Evolutionary conservation across 352 stramenopile genomes (phyloP).

Genomic region (Phytophthora ohioensis): DNA sequence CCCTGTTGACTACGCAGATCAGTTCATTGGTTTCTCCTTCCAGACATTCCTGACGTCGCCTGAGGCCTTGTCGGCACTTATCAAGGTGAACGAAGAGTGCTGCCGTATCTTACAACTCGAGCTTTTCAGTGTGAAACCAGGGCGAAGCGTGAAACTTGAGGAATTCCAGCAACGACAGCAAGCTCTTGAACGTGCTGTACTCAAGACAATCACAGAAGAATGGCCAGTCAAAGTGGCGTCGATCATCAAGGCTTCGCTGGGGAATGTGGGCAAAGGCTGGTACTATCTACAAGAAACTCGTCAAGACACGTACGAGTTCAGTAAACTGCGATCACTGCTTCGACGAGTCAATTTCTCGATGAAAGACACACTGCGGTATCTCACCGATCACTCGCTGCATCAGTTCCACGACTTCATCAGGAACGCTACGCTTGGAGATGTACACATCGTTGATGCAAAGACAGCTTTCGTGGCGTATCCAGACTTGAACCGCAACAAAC

Average conservation of each 20-base stretch:
- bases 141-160: constrained; percentile 83
- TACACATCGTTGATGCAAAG: constrained; percentile 82
- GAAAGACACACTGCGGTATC: constrained; percentile 83
- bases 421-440: constrained; percentile 54
- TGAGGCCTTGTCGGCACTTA: constrained; percentile 72
- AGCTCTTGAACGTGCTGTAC: constrained; percentile 66
- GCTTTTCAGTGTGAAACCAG: constrained; percentile 79
- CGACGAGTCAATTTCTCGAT: constrained; percentile 84
- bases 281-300: constrained; percentile 87
- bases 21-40: constrained; percentile 90
- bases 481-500: constrained; percentile 64
- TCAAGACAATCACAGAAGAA: constrained; percentile 87
- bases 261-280: constrained; percentile 85
- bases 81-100: constrained; percentile 90
- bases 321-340: constrained; percentile 80
- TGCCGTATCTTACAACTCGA: constrained; percentile 83
- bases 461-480: constrained; percentile 72
- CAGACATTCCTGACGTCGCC: constrained; percentile 86
- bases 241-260: constrained; percentile 77
- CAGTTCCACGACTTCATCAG: constrained; percentile 80
- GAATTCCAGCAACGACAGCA: constrained; percentile 89
- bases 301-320: constrained; percentile 91
- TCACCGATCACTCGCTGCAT: constrained; percentile 78
- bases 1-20: constrained; percentile 85
- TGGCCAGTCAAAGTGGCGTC: constrained; percentile 78